These are phyloP conservation scores for Saccharum hybrid DNA, from an alignment of 202 grass and related monocot genomes.

Conservation along the genomic window DNA sequence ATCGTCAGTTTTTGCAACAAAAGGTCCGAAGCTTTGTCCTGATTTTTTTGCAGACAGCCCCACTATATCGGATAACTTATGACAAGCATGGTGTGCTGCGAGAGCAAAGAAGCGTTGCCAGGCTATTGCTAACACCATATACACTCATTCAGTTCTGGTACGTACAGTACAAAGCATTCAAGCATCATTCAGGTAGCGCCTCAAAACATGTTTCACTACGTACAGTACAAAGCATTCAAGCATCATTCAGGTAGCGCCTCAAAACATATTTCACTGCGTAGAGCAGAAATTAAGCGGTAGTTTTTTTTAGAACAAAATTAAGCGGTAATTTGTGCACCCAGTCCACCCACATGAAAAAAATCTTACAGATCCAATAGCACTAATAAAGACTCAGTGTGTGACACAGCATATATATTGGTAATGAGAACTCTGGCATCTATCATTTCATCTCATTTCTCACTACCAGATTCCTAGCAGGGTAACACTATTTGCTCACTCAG, in stretches of 20 bases:
- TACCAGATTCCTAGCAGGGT: background rate
- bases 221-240: background rate
- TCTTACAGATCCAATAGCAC: background rate
- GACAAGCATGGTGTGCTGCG: background rate
- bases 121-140: background rate
- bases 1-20: background rate
- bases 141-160: background rate
- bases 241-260: background rate
- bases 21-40: background rate
- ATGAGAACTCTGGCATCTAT: background rate
- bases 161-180: background rate
- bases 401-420: background rate
- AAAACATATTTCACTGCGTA: background rate
- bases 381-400: background rate
- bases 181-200: background rate
- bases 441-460: background rate
- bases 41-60: background rate
- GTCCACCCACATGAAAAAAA: background rate
- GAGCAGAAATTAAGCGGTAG: background rate
- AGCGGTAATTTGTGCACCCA: background rate
- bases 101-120: background rate
- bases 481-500: constrained; percentile 28
- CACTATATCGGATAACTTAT: background rate
- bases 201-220: background rate
- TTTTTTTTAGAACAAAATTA: no score